Percentiles rank a stretch among this genome's conserved stretches.
These are phyloP conservation scores for Epichloe bromicola DNA, from an alignment of 2,329 filamentous ascomycete genomes.

Conservation along the genomic window DNA sequence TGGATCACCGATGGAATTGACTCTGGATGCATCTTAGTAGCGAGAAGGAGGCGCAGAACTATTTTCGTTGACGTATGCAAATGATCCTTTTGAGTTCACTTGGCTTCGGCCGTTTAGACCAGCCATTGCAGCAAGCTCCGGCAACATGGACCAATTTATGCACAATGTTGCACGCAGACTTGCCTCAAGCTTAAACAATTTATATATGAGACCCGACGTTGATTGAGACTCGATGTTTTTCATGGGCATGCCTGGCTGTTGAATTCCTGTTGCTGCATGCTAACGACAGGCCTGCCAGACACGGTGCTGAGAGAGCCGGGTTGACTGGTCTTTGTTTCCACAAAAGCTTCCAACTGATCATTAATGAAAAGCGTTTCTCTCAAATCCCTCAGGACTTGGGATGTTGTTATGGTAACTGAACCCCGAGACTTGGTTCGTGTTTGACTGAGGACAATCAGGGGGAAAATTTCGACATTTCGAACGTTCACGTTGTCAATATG, in stretches of 20 bases:
- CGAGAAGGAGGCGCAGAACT: constrained; percentile 2
- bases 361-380: neutral
- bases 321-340: no score
- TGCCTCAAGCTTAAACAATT: neutral
- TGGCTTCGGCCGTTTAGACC: neutral
- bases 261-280: neutral
- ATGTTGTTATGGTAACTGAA: no score
- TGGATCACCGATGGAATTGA: neutral
- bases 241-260: neutral
- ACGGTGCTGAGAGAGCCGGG: neutral
- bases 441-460: no score
- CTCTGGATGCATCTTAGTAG: neutral
- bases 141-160: no score
- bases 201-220: neutral
- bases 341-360: no score
- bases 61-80: neutral
- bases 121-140: neutral
- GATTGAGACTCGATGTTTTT: neutral
- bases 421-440: no score
- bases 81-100: neutral
- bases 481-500: no score
- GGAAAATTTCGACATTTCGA: no score
- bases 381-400: neutral
- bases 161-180: neutral
- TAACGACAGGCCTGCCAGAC: neutral